Evolutionary conservation across 257 asterid genomes (phyloP).

Genomic region (Forsythia viridissima): DNA sequence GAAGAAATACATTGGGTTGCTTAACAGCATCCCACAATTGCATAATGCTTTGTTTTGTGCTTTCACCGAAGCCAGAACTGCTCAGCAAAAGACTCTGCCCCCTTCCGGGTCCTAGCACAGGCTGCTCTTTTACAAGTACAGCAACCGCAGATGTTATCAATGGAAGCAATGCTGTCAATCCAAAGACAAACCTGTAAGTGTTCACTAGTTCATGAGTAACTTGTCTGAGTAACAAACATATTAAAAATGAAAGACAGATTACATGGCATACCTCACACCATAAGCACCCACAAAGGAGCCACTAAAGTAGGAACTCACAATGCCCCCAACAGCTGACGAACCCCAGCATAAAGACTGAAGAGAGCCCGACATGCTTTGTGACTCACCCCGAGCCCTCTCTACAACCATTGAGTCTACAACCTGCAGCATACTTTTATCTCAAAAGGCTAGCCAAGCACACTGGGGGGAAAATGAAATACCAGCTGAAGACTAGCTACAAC

Average conservation of each 20-base stretch:
- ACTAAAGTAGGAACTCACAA: slow-evolving; percentile 95
- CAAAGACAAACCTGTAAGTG: slow-evolving; percentile 87
- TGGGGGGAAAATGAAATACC: neutral
- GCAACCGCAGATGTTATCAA: slow-evolving; percentile 94
- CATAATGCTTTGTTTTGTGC: slow-evolving; percentile 49
- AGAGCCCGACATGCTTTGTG: slow-evolving; percentile 96
- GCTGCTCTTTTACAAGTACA: slow-evolving; percentile 87
- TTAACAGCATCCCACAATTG: slow-evolving; percentile 79
- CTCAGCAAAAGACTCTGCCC: slow-evolving; percentile 41
- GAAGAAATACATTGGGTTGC: slow-evolving; percentile 82
- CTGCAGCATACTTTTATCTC: slow-evolving; percentile 46
- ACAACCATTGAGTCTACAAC: slow-evolving; percentile 99
- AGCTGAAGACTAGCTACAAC: slow-evolving; percentile 14
- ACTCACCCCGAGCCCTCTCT: slow-evolving; percentile 98
- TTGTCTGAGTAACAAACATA: neutral
- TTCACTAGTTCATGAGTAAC: slow-evolving; percentile 16
- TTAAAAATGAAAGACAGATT: slow-evolving; percentile 4
- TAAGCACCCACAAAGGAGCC: slow-evolving; percentile 94
- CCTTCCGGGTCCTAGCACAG: slow-evolving; percentile 40
- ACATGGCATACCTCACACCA: slow-evolving; percentile 81
- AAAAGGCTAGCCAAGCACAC: slow-evolving; percentile 10
- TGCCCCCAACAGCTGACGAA: slow-evolving; percentile 94
- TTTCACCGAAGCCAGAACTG: slow-evolving; percentile 50
- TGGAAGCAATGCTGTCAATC: slow-evolving; percentile 91
- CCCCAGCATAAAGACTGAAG: slow-evolving; percentile 99